These are phyloP conservation scores for Sarocladium oryzae DNA, from an alignment of 2,329 filamentous ascomycete genomes.

Conservation along the genomic window DNA sequence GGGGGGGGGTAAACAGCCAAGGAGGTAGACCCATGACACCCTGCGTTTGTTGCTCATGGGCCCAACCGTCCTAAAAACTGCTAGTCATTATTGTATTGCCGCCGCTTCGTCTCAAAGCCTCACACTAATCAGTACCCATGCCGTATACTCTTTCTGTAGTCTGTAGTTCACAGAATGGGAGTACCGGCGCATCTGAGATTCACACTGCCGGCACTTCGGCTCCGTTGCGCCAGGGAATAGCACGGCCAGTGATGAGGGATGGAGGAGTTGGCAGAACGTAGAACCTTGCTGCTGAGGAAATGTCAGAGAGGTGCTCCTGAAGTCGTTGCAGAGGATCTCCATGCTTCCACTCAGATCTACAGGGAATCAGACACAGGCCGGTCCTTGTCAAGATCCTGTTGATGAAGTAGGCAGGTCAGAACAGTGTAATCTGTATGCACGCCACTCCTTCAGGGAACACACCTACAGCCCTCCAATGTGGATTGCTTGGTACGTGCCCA, in stretches of 20 bases:
- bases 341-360: neutral
- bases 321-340: neutral
- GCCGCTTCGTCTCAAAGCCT: neutral
- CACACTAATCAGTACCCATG: neutral
- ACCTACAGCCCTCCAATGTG: neutral
- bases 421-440: neutral
- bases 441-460: constrained; percentile 3
- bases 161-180: neutral
- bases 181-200: neutral
- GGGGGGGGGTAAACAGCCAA: constrained; percentile 2
- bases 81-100: neutral
- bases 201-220: neutral
- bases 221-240: neutral
- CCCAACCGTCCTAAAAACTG: too few relatives aligned
- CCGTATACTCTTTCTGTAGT: neutral
- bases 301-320: neutral
- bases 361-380: neutral
- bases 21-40: constrained; percentile 2
- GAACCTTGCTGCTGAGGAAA: neutral
- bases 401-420: neutral
- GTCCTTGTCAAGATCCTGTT: neutral
- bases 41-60: too few relatives aligned
- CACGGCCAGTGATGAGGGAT: neutral
- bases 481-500: neutral
- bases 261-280: neutral